Conservation (phyloP, 1,139 yeast species). For the Geotrichum candidum region DNA sequence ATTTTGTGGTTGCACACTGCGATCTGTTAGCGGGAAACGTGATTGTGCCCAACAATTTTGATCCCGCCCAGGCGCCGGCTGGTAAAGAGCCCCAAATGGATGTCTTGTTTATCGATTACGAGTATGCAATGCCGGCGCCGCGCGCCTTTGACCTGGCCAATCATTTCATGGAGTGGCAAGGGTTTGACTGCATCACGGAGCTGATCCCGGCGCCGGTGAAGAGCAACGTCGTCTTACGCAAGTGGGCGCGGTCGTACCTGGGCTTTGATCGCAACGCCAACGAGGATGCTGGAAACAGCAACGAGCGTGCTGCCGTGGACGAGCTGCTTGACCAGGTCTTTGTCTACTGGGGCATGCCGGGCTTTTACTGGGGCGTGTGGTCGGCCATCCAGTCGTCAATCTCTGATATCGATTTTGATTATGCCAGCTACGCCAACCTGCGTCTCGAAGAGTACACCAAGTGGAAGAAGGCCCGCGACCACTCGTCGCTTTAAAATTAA, state of each 20-base stretch:
- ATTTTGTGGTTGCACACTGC: conserved; percentile 58
- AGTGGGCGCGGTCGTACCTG: conserved; percentile 43
- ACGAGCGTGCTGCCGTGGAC: conserved; percentile 28
- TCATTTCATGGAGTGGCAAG: conserved; percentile 85
- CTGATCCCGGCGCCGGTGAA: conserved; percentile 52
- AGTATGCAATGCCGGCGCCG: conserved; percentile 75
- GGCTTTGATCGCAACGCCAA: conserved; percentile 19
- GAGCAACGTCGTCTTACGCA: conserved; percentile 43
- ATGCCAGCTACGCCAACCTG: conserved; percentile 52
- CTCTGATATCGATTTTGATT: conserved; percentile 69
- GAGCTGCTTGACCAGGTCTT: conserved; percentile 50
- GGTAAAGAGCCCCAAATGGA: conserved; percentile 20
- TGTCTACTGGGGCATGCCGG: conserved; percentile 70
- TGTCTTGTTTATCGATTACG: conserved; percentile 69
- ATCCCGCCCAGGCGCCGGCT: neutral
- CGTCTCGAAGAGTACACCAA: conserved; percentile 64
- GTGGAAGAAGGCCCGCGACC: conserved; percentile 44
- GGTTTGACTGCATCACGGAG: conserved; percentile 61
- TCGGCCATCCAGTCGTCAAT: conserved; percentile 68
- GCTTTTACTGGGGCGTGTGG: conserved; percentile 85
- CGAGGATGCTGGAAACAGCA: neutral
- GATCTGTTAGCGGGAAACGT: conserved; percentile 70
- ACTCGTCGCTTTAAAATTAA: neutral
- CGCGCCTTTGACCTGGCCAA: conserved; percentile 81
- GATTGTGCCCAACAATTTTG: conserved; percentile 46